Conservation (phyloP, 1,139 yeast species). For the Zygoascus hellenicus region DNA sequence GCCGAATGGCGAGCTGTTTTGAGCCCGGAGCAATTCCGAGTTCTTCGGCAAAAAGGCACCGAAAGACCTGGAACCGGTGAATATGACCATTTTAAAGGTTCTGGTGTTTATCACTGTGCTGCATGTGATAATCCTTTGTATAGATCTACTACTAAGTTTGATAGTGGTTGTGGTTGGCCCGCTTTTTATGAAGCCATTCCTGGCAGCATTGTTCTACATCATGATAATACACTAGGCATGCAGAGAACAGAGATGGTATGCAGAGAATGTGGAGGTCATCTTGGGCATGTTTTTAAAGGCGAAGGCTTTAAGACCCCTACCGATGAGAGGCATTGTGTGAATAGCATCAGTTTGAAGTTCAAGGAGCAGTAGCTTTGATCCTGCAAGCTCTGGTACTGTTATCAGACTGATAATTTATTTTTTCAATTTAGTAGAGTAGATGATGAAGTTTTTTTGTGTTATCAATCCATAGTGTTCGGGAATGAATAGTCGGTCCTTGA, state of each 20-base stretch:
- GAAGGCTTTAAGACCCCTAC: slow-evolving; percentile 90
- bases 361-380: slow-evolving; percentile 18
- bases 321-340: slow-evolving; percentile 91
- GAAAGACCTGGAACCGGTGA: slow-evolving; percentile 80
- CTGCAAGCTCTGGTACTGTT: neutral
- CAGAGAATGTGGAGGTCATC: slow-evolving; percentile 82
- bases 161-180: slow-evolving; percentile 97
- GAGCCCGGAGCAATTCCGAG: slow-evolving; percentile 70
- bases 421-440: neutral
- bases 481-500: too few species aligned
- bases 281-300: slow-evolving; percentile 93
- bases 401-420: neutral
- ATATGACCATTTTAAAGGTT: slow-evolving; percentile 46
- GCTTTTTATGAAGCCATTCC: slow-evolving; percentile 89
- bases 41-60: slow-evolving; percentile 74
- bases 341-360: slow-evolving; percentile 74
- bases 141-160: slow-evolving; percentile 72
- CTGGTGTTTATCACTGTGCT: slow-evolving; percentile 75
- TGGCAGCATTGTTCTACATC: slow-evolving; percentile 57
- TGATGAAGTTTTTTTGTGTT: neutral
- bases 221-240: slow-evolving; percentile 68
- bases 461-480: too few species aligned
- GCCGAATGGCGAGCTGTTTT: slow-evolving; percentile 78
- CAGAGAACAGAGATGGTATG: slow-evolving; percentile 84
- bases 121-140: slow-evolving; percentile 81